Evolutionary conservation across 768 basidiomycete genomes (phyloP).

Genomic region (Tricholoma furcatifolium): DNA sequence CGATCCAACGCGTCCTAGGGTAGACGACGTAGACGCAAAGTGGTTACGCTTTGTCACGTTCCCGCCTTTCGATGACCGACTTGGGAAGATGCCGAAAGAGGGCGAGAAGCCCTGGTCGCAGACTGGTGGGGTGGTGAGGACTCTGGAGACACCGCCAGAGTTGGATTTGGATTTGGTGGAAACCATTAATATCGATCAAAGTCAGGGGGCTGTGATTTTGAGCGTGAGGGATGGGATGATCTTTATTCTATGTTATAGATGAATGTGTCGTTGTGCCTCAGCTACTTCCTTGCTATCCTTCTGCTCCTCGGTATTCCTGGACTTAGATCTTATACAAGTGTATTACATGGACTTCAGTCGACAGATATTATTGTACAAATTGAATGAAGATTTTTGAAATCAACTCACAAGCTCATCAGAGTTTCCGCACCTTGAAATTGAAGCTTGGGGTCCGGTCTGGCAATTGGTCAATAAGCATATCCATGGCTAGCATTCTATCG

Average conservation of each 20-base stretch:
- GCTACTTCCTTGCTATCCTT: slow-evolving; percentile 4
- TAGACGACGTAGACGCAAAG: slow-evolving; percentile 38
- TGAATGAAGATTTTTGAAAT: too few relatives aligned
- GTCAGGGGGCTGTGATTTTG: slow-evolving; percentile 69
- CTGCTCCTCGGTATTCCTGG: not conserved
- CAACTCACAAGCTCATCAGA: too few relatives aligned
- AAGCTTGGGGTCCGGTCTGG: too few relatives aligned
- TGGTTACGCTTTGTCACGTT: slow-evolving; percentile 71
- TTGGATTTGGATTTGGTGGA: slow-evolving; percentile 65
- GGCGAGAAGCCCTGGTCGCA: slow-evolving; percentile 24
- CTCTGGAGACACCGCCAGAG: slow-evolving; percentile 62
- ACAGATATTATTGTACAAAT: too few relatives aligned
- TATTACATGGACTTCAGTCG: too few relatives aligned
- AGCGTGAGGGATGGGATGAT: slow-evolving; percentile 68
- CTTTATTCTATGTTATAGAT: slow-evolving; percentile 66
- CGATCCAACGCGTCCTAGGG: slow-evolving; percentile 14
- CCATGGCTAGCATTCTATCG: too few relatives aligned
- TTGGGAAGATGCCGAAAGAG: slow-evolving; percentile 12
- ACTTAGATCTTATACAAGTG: too few relatives aligned
- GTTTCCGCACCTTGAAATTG: too few relatives aligned
- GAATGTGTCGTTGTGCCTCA: slow-evolving; percentile 10
- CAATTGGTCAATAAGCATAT: too few relatives aligned
- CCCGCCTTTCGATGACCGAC: slow-evolving; percentile 48
- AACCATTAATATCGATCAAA: slow-evolving; percentile 78
- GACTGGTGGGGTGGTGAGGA: slow-evolving; percentile 49